Conservation (phyloP, 768 basidiomycete genomes). For the Epithele typhae region DNA sequence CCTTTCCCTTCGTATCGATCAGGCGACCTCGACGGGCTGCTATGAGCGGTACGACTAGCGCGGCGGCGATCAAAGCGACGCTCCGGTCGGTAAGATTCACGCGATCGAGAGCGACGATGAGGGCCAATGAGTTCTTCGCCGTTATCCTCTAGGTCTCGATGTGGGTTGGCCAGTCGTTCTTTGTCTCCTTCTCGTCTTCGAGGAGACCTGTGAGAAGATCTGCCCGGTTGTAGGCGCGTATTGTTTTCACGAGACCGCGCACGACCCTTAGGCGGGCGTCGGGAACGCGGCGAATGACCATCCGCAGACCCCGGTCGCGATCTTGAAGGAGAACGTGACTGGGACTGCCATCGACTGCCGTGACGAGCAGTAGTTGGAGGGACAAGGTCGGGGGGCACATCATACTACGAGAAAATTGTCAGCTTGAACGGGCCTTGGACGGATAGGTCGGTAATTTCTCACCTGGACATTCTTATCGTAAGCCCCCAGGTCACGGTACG, state of each 20-base stretch:
- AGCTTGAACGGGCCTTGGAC: background rate
- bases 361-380: slow-evolving; percentile 29
- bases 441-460: slow-evolving; percentile 1
- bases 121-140: too few species aligned
- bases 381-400: slow-evolving; percentile 40
- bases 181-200: too few species aligned
- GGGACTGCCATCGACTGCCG: slow-evolving; percentile 26
- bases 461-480: slow-evolving; percentile 87
- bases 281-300: slow-evolving; percentile 17
- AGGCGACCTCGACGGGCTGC: too few species aligned
- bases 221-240: too few species aligned
- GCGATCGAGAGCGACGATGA: too few species aligned
- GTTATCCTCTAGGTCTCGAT: too few species aligned
- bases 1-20: slow-evolving; percentile 6
- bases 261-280: slow-evolving; percentile 23
- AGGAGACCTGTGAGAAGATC: too few species aligned
- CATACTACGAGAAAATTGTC: slow-evolving; percentile 43
- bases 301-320: slow-evolving; percentile 22
- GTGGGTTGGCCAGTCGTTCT: too few species aligned
- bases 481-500: slow-evolving; percentile 75
- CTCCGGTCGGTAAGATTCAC: too few species aligned
- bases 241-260: slow-evolving; percentile 13
- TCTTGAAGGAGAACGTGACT: slow-evolving; percentile 21
- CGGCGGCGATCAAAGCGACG: too few species aligned
- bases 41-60: too few species aligned